Conservation (phyloP, 1,284 basidiomycete species). For the Puccinia coronata region DNA sequence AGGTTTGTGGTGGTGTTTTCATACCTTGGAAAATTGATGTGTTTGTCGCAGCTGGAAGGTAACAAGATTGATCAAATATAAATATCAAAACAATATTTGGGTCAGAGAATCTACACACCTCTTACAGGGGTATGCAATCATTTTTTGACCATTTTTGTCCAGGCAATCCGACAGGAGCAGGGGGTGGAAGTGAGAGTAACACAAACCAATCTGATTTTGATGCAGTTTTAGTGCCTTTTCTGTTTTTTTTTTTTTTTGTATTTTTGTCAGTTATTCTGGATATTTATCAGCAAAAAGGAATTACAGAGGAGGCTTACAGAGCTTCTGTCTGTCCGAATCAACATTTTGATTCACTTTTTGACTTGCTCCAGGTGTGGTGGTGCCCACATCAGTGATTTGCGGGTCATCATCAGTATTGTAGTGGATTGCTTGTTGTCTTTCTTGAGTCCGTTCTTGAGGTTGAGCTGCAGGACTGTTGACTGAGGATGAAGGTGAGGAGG, state of each 20-base stretch:
- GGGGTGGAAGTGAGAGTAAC: neutral
- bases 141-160: neutral
- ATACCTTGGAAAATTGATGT: neutral
- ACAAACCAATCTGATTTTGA: neutral
- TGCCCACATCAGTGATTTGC: too few species aligned
- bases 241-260: neutral
- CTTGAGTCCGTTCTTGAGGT: too few species aligned
- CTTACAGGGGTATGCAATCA: conserved; percentile 7
- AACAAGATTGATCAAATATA: too few species aligned
- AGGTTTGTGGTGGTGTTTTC: neutral
- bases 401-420: too few species aligned
- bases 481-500: too few species aligned
- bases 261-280: neutral
- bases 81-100: too few species aligned
- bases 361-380: too few species aligned
- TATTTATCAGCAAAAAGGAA: neutral
- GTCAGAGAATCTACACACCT: neutral
- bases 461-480: too few species aligned
- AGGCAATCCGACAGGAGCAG: neutral
- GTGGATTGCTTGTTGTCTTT: too few species aligned
- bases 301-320: neutral
- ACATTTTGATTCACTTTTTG: too few species aligned
- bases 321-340: conserved; percentile 6
- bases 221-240: neutral
- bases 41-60: neutral